Evolutionary conservation across 2,329 filamentous ascomycete species (phyloP).

Genomic region (Hypoxylon sp.): DNA sequence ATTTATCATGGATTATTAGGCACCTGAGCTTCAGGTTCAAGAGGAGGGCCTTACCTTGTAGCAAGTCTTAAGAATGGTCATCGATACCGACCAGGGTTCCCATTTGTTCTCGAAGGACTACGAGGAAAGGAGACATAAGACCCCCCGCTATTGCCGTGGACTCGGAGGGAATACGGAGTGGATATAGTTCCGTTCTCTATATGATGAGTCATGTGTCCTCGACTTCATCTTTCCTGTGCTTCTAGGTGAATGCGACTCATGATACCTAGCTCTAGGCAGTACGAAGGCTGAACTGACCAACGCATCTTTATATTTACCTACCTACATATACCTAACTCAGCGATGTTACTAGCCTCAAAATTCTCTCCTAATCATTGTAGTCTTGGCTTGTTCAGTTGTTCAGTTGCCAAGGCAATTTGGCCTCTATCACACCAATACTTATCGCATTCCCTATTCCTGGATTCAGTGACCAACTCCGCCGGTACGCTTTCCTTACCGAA

Average conservation of each 20-base stretch:
- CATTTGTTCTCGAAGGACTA: conserved; percentile 1
- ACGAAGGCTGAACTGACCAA: background rate
- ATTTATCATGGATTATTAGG: background rate
- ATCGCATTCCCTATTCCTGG: background rate
- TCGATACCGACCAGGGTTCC: background rate
- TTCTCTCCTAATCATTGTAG: background rate
- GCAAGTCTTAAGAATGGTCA: background rate
- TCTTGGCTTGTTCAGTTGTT: too few species aligned
- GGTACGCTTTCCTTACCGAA: background rate
- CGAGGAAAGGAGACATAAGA: background rate
- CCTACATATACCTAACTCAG: background rate
- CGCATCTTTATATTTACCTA: background rate
- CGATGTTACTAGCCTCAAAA: background rate
- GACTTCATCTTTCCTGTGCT: background rate
- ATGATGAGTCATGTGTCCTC: background rate
- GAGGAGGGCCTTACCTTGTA: background rate
- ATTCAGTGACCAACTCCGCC: background rate
- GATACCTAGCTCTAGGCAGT: background rate
- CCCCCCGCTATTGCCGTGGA: background rate
- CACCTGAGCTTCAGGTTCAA: background rate
- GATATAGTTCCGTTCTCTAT: background rate
- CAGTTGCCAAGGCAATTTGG: background rate
- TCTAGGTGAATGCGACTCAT: background rate
- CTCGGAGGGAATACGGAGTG: background rate
- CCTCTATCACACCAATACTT: background rate